A percentile compares a stretch with the other conserved stretches of the same genome.
Conservation (phyloP, 2,329 filamentous ascomycete species). For the Fusarium sp. region DNA sequence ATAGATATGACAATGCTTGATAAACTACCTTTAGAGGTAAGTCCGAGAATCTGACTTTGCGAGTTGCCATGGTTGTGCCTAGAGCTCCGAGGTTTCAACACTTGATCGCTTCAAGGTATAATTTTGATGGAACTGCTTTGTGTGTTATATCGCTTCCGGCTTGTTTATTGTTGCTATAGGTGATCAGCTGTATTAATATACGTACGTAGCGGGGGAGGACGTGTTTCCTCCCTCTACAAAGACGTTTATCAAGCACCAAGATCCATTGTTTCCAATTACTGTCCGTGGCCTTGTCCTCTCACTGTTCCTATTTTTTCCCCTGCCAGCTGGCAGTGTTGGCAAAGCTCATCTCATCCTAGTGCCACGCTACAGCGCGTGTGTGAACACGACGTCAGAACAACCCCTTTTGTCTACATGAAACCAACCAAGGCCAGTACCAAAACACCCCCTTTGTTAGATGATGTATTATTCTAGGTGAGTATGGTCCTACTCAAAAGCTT, state of each 20-base stretch:
- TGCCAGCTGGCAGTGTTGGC: not conserved
- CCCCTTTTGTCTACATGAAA: not conserved
- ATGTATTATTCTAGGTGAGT: not conserved
- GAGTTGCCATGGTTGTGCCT: too few species aligned
- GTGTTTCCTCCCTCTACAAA: not conserved
- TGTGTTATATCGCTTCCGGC: not conserved
- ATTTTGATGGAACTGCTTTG: not conserved
- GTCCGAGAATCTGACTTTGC: too few species aligned
- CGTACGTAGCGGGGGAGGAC: not conserved
- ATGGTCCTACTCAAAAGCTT: not conserved
- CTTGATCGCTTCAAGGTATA: not conserved
- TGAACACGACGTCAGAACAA: not conserved
- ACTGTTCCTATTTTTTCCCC: not conserved
- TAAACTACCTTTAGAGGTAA: too few species aligned
- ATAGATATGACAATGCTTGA: too few species aligned
- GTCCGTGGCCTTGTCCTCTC: not conserved
- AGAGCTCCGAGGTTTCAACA: too few species aligned
- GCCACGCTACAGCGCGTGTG: too few species aligned
- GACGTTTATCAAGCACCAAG: not conserved
- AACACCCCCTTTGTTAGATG: not conserved
- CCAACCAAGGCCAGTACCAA: not conserved
- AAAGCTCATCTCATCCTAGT: not conserved
- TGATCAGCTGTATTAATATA: not conserved
- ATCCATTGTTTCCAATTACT: not conserved
- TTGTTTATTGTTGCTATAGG: not conserved